These are phyloP conservation scores for Scenedesmus sp. DNA, from an alignment of 163 green algal genomes.

Conservation along the genomic window DNA sequence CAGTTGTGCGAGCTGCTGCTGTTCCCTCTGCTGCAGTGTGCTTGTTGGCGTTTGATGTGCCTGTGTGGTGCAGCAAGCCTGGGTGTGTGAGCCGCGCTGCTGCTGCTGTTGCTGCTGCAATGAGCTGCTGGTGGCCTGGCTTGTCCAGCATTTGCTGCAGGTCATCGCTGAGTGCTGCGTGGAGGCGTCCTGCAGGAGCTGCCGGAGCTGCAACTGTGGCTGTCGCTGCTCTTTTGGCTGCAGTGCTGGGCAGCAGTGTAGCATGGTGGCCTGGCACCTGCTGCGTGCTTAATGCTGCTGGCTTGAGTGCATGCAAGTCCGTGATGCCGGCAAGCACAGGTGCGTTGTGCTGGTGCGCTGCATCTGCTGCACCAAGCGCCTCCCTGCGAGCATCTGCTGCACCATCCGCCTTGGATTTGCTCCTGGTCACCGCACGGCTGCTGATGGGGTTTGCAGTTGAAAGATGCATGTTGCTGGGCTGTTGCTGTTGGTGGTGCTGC, in stretches of 20 bases:
- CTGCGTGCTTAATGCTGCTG: background rate
- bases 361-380: background rate
- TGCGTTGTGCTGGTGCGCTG: background rate
- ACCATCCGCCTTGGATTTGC: background rate
- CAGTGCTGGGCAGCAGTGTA: background rate
- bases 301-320: background rate
- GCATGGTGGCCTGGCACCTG: background rate
- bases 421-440: background rate
- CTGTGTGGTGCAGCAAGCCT: background rate
- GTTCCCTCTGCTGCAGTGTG: background rate
- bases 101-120: slow-evolving; percentile 10
- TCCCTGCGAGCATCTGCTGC: background rate
- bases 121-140: background rate
- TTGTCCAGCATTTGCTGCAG: background rate
- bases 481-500: background rate
- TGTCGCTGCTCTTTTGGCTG: slow-evolving; percentile 17
- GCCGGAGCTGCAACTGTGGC: background rate
- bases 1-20: background rate
- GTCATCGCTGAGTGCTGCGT: slow-evolving; percentile 2
- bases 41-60: background rate
- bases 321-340: background rate
- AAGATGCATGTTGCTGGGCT: background rate
- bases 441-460: background rate
- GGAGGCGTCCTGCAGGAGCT: background rate
- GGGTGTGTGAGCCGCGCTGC: background rate